Percentiles rank a stretch among this genome's conserved stretches.
These are phyloP conservation scores for Chloranthus sessilifolius DNA, from an alignment of 164 flowering plant genomes.

Conservation along the genomic window DNA sequence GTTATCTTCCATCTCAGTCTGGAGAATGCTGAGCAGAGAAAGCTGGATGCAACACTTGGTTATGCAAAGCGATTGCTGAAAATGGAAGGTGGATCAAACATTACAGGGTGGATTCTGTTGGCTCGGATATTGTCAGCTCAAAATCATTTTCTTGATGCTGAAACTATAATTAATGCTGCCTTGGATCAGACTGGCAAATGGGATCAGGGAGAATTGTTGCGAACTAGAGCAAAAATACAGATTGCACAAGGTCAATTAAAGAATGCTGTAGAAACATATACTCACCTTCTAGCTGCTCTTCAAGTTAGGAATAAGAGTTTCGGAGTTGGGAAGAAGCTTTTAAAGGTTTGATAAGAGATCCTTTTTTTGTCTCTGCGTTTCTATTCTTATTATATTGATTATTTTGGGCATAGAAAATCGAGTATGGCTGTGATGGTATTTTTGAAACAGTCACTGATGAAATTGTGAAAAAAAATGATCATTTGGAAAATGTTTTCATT, in stretches of 20 bases:
- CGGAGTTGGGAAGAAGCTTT: constrained; percentile 35
- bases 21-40: constrained; percentile 86
- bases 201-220: constrained; percentile 71
- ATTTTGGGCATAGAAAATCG: too few relatives aligned
- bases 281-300: constrained; percentile 74
- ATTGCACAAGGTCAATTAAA: constrained; percentile 60
- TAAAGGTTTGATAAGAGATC: constrained; percentile 43
- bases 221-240: constrained; percentile 81
- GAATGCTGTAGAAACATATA: constrained; percentile 69
- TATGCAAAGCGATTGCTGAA: constrained; percentile 67
- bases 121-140: constrained; percentile 86
- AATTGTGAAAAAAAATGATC: too few relatives aligned
- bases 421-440: too few relatives aligned
- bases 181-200: constrained; percentile 79
- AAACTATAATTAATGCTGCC: constrained; percentile 64
- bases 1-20: constrained; percentile 56
- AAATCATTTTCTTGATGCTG: constrained; percentile 68
- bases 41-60: constrained; percentile 65
- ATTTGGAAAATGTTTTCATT: too few relatives aligned
- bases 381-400: too few relatives aligned
- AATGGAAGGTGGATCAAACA: constrained; percentile 53
- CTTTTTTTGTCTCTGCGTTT: neutral
- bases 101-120: constrained; percentile 57
- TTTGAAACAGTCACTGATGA: too few relatives aligned
- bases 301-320: constrained; percentile 61